Conservation (phyloP, 148 eudicot species). For the Rheum nobile region DNA sequence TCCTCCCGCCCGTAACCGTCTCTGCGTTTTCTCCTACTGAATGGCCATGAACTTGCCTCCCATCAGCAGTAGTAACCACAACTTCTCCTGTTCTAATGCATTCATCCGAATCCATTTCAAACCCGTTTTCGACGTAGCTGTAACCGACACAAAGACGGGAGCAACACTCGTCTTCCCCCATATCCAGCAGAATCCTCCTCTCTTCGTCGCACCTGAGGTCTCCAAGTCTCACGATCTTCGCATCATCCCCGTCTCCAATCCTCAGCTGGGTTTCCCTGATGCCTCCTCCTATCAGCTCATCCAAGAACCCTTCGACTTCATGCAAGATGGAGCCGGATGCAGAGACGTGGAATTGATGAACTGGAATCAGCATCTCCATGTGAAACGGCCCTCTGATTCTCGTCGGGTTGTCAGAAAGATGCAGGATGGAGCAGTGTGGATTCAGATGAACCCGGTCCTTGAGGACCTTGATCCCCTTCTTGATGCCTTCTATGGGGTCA, state of each 20-base stretch:
- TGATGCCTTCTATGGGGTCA: constrained; percentile 65
- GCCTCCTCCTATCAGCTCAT: constrained; percentile 43
- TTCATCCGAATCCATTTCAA: constrained; percentile 24
- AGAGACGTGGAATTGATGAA: constrained; percentile 66
- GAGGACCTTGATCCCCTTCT: constrained; percentile 68
- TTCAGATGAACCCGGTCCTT: constrained; percentile 63
- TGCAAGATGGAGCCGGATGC: constrained; percentile 56
- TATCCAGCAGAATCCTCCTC: constrained; percentile 49
- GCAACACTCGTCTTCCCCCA: constrained; percentile 28
- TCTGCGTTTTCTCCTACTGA: constrained; percentile 12
- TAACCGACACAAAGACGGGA: constrained; percentile 37
- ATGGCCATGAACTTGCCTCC: constrained; percentile 19
- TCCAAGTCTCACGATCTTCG: constrained; percentile 55
- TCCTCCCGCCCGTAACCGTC: constrained; percentile 30
- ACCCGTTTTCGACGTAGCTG: constrained; percentile 42
- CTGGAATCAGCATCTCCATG: constrained; percentile 25
- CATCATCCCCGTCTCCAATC: constrained; percentile 33
- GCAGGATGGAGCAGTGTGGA: constrained; percentile 52
- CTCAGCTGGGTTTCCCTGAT: constrained; percentile 53
- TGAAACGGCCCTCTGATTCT: constrained; percentile 27
- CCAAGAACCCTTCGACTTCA: constrained; percentile 56
- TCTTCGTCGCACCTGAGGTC: constrained; percentile 70
- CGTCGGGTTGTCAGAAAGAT: constrained; percentile 58
- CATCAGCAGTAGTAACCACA: constrained; percentile 30
- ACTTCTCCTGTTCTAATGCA: constrained; percentile 50